phyloP scores from a whole-genome alignment of 1,139 yeast species.

The Pichia sp. region DNA sequence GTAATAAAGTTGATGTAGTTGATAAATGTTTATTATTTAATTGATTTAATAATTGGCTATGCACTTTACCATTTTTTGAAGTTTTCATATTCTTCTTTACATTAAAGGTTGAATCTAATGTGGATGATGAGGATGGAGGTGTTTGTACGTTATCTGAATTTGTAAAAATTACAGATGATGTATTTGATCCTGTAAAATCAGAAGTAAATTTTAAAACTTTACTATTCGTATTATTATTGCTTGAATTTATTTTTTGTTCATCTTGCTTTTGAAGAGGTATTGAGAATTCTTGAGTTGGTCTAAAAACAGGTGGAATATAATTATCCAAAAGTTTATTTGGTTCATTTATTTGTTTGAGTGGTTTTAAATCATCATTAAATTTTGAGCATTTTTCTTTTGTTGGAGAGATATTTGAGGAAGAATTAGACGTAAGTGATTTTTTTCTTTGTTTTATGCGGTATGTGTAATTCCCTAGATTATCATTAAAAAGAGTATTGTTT shows the following conservation, averaged over 20 bases:
- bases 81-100: background rate
- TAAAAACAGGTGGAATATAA: conserved; percentile 30
- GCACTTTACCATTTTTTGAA: conserved; percentile 1
- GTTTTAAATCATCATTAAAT: conserved; percentile 9
- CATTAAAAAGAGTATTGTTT: background rate
- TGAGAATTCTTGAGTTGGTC: conserved; percentile 20
- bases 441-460: conserved; percentile 1
- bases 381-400: conserved; percentile 7
- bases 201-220: too few species aligned
- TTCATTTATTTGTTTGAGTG: conserved; percentile 28
- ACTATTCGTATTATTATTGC: background rate
- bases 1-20: too few species aligned
- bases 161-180: too few species aligned
- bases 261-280: conserved; percentile 5
- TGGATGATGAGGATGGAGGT: background rate
- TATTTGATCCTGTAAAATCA: too few species aligned
- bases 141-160: too few species aligned
- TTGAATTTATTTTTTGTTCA: background rate
- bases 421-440: conserved; percentile 6
- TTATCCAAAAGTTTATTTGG: conserved; percentile 23
- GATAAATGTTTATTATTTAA: background rate
- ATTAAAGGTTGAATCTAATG: background rate
- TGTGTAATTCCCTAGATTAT: background rate
- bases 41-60: conserved; percentile 4
- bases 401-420: conserved; percentile 19